Percentiles rank a stretch among this genome's conserved stretches.
Conservation (phyloP, 2,329 filamentous ascomycete species). For the Trichoderma sp. region DNA sequence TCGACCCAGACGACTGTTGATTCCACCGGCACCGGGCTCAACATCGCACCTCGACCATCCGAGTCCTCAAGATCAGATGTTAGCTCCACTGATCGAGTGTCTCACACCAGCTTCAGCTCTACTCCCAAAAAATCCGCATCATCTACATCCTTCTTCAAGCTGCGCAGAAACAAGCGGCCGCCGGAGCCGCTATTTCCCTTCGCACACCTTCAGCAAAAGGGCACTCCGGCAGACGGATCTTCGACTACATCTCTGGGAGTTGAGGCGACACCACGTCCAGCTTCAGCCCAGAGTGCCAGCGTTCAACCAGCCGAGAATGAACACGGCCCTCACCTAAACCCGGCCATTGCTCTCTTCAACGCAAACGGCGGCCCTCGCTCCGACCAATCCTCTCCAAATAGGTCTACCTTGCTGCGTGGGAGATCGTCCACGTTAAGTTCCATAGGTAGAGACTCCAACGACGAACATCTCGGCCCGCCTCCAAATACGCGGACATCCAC, state of each 20-base stretch:
- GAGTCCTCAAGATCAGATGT: conserved; percentile 90
- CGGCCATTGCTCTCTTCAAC: conserved; percentile 37
- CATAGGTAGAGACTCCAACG: conserved; percentile 67
- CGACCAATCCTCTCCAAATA: conserved; percentile 67
- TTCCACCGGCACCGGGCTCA: conserved; percentile 45
- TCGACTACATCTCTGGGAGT: conserved; percentile 44
- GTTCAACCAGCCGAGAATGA: conserved; percentile 25
- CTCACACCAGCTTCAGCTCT: conserved; percentile 57
- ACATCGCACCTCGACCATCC: conserved; percentile 44
- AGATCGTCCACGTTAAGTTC: conserved; percentile 91
- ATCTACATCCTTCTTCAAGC: conserved; percentile 73
- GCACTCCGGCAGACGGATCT: conserved; percentile 38
- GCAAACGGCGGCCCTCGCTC: conserved; percentile 40
- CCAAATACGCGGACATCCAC: conserved; percentile 69
- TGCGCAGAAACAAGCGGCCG: conserved; percentile 74
- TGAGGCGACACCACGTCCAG: conserved; percentile 34
- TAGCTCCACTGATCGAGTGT: conserved; percentile 66
- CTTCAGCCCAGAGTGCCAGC: conserved; percentile 34
- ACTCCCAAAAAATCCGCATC: conserved; percentile 59
- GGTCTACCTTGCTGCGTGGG: conserved; percentile 61
- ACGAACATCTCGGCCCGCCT: conserved; percentile 65
- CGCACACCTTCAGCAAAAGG: conserved; percentile 74
- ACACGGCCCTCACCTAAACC: conserved; percentile 24
- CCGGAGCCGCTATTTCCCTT: conserved; percentile 79
- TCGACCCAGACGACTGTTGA: conserved; percentile 30